phyloP scores from a whole-genome alignment of 1,139 yeast genomes.

The Zygosaccharomyces sapae region DNA sequence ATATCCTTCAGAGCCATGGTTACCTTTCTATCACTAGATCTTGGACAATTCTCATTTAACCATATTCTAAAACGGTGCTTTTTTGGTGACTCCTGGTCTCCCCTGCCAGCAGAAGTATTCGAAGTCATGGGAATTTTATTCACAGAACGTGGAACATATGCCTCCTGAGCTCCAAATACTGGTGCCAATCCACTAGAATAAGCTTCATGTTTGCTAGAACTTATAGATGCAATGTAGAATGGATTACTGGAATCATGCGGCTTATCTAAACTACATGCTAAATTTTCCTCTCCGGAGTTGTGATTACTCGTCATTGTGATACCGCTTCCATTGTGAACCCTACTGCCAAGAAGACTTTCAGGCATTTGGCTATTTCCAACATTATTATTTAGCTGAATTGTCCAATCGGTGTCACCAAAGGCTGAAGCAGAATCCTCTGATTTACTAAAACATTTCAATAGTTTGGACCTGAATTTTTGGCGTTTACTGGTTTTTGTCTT shows the following conservation, averaged over 20 bases:
- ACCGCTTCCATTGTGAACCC: no score
- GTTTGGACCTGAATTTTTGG: not conserved
- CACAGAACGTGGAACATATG: not conserved
- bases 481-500: not conserved
- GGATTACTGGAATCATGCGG: no score
- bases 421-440: not conserved
- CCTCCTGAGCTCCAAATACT: not conserved
- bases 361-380: not conserved
- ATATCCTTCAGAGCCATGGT: not conserved
- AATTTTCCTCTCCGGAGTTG: no score
- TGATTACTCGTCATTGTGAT: no score
- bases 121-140: not conserved
- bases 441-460: not conserved
- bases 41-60: not conserved
- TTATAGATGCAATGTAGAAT: no score
- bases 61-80: not conserved
- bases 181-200: no score
- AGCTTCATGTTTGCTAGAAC: no score
- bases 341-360: no score
- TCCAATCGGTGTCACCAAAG: not conserved
- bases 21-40: not conserved
- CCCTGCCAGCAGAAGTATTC: not conserved
- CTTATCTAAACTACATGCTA: no score
- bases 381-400: not conserved
- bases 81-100: not conserved